Conservation (phyloP, 139 green algal species). For the Chlamydomonas schloesseri region DNA sequence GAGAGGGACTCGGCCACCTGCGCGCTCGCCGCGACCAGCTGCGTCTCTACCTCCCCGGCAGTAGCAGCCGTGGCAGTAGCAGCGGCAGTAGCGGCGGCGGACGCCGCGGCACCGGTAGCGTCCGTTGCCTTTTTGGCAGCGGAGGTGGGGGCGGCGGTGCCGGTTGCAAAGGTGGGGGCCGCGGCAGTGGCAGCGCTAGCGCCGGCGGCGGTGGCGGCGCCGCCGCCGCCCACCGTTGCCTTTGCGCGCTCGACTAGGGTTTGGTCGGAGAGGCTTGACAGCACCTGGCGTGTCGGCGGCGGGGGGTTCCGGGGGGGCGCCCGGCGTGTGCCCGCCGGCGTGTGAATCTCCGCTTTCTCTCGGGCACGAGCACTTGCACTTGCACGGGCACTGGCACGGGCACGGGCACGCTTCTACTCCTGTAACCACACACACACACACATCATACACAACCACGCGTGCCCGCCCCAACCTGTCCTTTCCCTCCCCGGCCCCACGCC, state of each 20-base stretch:
- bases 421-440: too few relatives aligned
- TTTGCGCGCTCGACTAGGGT: constrained; percentile 3
- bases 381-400: too few relatives aligned
- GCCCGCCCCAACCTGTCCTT: too few relatives aligned
- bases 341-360: too few relatives aligned
- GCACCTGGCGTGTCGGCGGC: background rate
- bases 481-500: too few relatives aligned
- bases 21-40: constrained; percentile 37
- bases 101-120: background rate
- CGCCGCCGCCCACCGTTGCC: background rate
- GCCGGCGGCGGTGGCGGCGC: background rate
- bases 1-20: constrained; percentile 21
- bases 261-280: constrained; percentile 16
- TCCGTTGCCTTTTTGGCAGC: background rate
- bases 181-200: background rate
- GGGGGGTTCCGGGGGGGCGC: too few relatives aligned
- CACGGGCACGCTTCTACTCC: too few relatives aligned
- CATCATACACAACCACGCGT: too few relatives aligned
- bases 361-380: too few relatives aligned
- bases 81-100: background rate
- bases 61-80: background rate
- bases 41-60: background rate
- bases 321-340: too few relatives aligned
- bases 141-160: background rate
- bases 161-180: background rate